Base-by-base conservation (phyloP, 257 asterid species). In the Orobanche coerulescens region DNA sequence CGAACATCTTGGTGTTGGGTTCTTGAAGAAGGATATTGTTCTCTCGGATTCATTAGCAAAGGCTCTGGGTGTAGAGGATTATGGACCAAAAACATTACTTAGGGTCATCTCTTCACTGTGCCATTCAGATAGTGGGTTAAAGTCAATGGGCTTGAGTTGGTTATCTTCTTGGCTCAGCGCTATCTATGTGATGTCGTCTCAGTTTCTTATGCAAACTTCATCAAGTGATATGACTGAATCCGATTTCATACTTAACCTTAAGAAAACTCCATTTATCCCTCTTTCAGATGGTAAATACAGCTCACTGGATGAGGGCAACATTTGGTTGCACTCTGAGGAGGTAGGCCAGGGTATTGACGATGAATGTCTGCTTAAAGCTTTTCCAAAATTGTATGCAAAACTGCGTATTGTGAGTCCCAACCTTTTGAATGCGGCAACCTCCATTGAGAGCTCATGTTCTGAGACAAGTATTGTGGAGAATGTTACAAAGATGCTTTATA, bases 1-100 rank as follows among this genome's bases (percentile, higher is more conserved):
- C 9, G 75, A 88, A 79, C 97, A 82, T 68, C 91, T 93, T 72
- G 97, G 95, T 72, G 84, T 93, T 72, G 95, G 95, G 34, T 86
- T 75, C 76, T 68, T 93, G 76, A 77, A 82, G 62, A 89, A 80
- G 70, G 95, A 93, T 71, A 81, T 89, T 53, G 73, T 81, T 68
- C 70, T 89, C 54, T 76, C 98, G 59, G 96, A 93, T 82, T 73
- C 84, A 55, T 73, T 89, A 63, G 97, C 97, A 15, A 82, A 78
- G 79, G 82, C 94, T 67, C 72, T 93, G 62, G 97, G 97, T 20
- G 72, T 93, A 23, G 95, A 93, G 73, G 97, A 89, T 47, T 88
- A 79, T 81, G 97, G 98, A 62, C 95, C 93, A 34, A 78, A 67
- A 69, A 71, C 81, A 57, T 68, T 93, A 66, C 77, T 82, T 24